Evolutionary conservation across 2,329 filamentous ascomycete genomes (phyloP).

Genomic region (Fusarium albosuccineum): DNA sequence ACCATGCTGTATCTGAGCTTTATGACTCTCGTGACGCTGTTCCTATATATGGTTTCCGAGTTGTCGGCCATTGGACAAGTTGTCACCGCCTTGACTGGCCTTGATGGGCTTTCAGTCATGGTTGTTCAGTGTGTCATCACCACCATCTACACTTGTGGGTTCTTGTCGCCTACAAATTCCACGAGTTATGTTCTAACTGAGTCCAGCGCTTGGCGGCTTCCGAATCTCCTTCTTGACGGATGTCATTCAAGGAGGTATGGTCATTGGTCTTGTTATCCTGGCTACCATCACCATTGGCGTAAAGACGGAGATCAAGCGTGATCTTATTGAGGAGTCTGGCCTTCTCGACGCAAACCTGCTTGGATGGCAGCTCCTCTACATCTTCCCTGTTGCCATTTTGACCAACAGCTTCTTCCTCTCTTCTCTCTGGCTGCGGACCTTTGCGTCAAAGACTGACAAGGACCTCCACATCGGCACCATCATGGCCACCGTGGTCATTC

Average conservation of each 20-base stretch:
- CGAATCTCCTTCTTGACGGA: conserved; percentile 87
- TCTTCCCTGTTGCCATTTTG: conserved; percentile 82
- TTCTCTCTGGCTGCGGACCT: conserved; percentile 86
- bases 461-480: conserved; percentile 81
- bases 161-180: background rate
- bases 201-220: conserved; percentile 82
- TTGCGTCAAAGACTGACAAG: conserved; percentile 82
- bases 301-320: conserved; percentile 78
- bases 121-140: conserved; percentile 84
- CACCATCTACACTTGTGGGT: conserved; percentile 83
- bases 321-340: conserved; percentile 75
- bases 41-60: conserved; percentile 89
- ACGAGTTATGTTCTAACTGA: background rate
- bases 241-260: conserved; percentile 84
- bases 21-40: conserved; percentile 83
- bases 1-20: conserved; percentile 81
- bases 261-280: conserved; percentile 79
- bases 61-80: conserved; percentile 86
- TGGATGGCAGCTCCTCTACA: conserved; percentile 89
- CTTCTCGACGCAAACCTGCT: conserved; percentile 77
- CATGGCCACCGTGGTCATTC: conserved; percentile 74
- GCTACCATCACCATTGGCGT: conserved; percentile 83
- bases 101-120: conserved; percentile 79
- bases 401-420: conserved; percentile 92
- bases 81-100: conserved; percentile 77